phyloP scores from a whole-genome alignment of 1,284 basidiomycete genomes.

The Trametes pubescens region DNA sequence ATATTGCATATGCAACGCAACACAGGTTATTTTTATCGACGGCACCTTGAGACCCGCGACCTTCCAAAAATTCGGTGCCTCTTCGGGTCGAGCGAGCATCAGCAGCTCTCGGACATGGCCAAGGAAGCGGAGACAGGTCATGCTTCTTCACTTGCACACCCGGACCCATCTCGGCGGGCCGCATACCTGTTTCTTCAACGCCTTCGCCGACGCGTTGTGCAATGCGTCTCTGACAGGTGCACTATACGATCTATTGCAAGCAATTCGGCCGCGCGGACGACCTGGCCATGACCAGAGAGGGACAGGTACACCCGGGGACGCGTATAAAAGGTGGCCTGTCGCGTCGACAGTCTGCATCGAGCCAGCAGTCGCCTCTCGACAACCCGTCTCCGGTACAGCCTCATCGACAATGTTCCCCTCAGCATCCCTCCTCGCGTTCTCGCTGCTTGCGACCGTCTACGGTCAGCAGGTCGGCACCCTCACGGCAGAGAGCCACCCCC shows the following conservation, averaged over 20 bases:
- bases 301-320: not conserved
- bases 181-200: constrained; percentile 15
- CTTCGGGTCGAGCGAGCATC: constrained; percentile 23
- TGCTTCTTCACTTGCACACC: constrained; percentile 8
- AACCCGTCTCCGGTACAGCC: constrained; percentile 20
- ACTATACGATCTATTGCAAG: constrained; percentile 8
- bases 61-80: constrained; percentile 20
- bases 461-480: constrained; percentile 47
- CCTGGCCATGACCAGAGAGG: not conserved
- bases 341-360: constrained; percentile 24
- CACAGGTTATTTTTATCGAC: constrained; percentile 16
- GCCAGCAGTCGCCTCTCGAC: constrained; percentile 29
- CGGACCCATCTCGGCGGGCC: constrained; percentile 25
- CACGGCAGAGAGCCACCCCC: constrained; percentile 47
- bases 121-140: constrained; percentile 1
- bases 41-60: constrained; percentile 20
- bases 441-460: constrained; percentile 37
- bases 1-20: constrained; percentile 7
- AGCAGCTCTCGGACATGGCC: constrained; percentile 10
- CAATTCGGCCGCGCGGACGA: constrained; percentile 4
- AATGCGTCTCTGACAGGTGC: constrained; percentile 15
- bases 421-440: constrained; percentile 39
- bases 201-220: constrained; percentile 20
- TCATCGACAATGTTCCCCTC: constrained; percentile 40
- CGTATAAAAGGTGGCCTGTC: constrained; percentile 23